A percentile compares a stretch with the other conserved stretches of the same genome.
These are phyloP conservation scores for Rubroboletus pulcherrimus DNA, from an alignment of 768 basidiomycete species.

Conservation along the genomic window DNA sequence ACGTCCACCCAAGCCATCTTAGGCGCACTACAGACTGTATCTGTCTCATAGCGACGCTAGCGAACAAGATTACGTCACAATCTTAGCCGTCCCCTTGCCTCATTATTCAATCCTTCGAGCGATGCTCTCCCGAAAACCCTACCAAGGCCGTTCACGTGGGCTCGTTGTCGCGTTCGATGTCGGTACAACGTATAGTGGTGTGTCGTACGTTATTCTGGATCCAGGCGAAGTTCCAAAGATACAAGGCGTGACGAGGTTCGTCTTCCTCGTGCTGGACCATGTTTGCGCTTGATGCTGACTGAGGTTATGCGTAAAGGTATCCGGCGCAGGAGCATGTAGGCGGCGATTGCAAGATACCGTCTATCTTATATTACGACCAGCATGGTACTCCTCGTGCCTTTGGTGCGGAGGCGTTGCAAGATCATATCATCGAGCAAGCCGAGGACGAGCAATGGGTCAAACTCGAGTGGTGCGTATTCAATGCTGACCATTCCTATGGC, in stretches of 20 bases:
- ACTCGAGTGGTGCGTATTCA: conserved; percentile 38
- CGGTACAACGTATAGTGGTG: conserved; percentile 40
- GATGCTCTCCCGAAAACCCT: conserved; percentile 37
- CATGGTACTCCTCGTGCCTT: conserved; percentile 37
- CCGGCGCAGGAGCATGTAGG: conserved; percentile 42
- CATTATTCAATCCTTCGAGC: background rate
- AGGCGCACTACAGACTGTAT: background rate
- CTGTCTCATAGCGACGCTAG: background rate
- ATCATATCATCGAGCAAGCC: conserved; percentile 37
- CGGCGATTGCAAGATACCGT: conserved; percentile 47
- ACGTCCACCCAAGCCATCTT: background rate
- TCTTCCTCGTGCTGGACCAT: conserved; percentile 11
- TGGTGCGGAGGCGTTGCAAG: conserved; percentile 43
- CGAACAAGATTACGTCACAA: conserved; percentile 8
- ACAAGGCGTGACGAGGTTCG: conserved; percentile 33
- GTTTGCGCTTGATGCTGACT: conserved; percentile 4
- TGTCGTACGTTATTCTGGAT: conserved; percentile 41
- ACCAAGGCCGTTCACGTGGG: conserved; percentile 33
- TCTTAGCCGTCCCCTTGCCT: background rate
- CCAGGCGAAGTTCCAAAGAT: conserved; percentile 37
- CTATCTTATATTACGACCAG: conserved; percentile 44
- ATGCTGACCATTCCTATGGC: background rate
- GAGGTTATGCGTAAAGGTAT: conserved; percentile 22
- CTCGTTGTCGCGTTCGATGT: conserved; percentile 40
- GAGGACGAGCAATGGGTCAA: conserved; percentile 45